Conservation (phyloP, 805 yeast species). For the Sugiyamaella chiloensis region DNA sequence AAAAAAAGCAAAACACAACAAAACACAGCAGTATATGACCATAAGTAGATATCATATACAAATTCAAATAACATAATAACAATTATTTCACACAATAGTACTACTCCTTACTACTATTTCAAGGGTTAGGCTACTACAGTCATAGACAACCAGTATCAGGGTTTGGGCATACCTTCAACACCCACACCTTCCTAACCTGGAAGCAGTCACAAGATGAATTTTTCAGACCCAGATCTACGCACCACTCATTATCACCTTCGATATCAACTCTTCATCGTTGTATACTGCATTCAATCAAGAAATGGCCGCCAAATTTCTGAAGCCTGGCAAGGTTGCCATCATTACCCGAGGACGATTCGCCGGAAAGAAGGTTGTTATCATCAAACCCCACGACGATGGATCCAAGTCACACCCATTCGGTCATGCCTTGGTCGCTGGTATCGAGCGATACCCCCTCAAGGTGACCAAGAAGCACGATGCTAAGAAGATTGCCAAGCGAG, state of each 20-base stretch:
- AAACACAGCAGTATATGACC: no score
- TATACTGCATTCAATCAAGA: conserved; percentile 6
- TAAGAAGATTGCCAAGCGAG: conserved; percentile 95
- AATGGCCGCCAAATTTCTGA: conserved; percentile 95
- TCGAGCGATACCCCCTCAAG: conserved; percentile 97
- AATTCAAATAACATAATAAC: no score
- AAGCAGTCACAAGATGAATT: conserved; percentile 11
- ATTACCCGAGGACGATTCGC: conserved; percentile 99
- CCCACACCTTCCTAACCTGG: conserved; percentile 28
- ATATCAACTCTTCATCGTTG: neutral
- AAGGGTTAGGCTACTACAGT: no score
- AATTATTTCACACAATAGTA: no score
- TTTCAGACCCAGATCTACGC: conserved; percentile 4
- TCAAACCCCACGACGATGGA: conserved; percentile 98
- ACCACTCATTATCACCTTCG: neutral
- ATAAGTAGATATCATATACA: no score
- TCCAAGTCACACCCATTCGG: conserved; percentile 98
- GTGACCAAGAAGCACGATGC: conserved; percentile 93
- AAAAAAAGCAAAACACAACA: no score
- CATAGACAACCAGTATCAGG: no score
- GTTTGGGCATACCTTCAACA: no score
- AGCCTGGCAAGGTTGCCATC: conserved; percentile 99
- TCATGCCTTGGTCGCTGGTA: conserved; percentile 99
- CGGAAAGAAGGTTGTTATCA: conserved; percentile 99
- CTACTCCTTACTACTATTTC: no score